A percentile compares a stretch with the other conserved stretches of the same genome.
Conservation (phyloP, 768 basidiomycete genomes). For the Boletellus emodensis region DNA sequence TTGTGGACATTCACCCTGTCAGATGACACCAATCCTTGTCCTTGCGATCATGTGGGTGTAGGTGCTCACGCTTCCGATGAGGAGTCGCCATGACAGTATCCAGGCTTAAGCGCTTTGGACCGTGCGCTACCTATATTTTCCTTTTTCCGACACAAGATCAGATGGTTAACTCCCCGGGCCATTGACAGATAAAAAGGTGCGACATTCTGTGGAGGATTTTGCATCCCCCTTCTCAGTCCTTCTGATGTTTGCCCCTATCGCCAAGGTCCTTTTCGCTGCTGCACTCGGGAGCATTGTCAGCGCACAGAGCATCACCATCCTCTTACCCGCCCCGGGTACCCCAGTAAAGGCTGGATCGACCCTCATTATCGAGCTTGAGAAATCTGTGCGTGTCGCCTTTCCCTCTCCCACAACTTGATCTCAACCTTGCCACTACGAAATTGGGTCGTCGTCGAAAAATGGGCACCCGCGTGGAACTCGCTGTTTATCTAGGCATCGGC, state of each 20-base stretch:
- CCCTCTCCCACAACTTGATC: background rate
- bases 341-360: conserved; percentile 31
- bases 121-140: too few relatives aligned
- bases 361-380: conserved; percentile 38
- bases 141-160: too few relatives aligned
- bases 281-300: conserved; percentile 22
- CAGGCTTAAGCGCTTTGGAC: too few relatives aligned
- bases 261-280: conserved; percentile 5
- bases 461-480: background rate
- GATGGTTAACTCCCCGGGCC: too few relatives aligned
- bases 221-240: background rate
- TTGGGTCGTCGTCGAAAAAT: background rate
- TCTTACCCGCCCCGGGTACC: conserved; percentile 31
- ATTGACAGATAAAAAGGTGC: background rate
- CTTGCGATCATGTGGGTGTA: too few relatives aligned
- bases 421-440: too few relatives aligned
- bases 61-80: too few relatives aligned
- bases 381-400: conserved; percentile 32
- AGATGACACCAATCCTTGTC: too few relatives aligned
- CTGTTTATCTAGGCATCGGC: too few relatives aligned
- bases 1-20: too few relatives aligned
- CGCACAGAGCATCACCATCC: conserved; percentile 39
- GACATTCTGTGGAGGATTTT: background rate
- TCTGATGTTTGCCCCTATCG: conserved; percentile 10
- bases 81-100: too few relatives aligned